phyloP scores from a whole-genome alignment of 495 filamentous ascomycete genomes.

The Elasticomyces elasticus region DNA sequence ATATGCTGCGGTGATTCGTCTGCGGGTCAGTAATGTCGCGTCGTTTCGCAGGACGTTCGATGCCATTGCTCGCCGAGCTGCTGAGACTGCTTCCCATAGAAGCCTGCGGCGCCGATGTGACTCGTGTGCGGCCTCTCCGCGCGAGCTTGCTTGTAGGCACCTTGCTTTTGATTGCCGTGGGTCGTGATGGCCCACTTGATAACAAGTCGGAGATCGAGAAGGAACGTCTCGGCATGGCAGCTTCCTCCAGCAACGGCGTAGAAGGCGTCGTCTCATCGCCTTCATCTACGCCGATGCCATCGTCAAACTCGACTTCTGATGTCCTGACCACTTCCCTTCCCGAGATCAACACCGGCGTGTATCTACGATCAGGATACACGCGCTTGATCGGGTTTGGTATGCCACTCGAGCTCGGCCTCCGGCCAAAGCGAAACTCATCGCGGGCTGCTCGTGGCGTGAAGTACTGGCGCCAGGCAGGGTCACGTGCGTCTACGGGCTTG shows the following conservation, averaged over 20 bases:
- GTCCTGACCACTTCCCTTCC: slow-evolving; percentile 19
- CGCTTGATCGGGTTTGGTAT: slow-evolving; percentile 27
- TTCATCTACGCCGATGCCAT: slow-evolving; percentile 16
- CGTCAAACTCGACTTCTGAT: slow-evolving; percentile 26
- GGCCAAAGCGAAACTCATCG: slow-evolving; percentile 20
- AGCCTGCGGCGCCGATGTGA: slow-evolving; percentile 25
- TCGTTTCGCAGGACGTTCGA: slow-evolving; percentile 23
- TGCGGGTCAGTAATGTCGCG: slow-evolving; percentile 30
- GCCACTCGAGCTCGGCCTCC: slow-evolving; percentile 20
- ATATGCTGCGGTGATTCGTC: slow-evolving; percentile 22
- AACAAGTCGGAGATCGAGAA: slow-evolving; percentile 34
- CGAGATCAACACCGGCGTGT: slow-evolving; percentile 16
- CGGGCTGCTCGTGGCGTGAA: slow-evolving; percentile 27
- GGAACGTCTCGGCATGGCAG: slow-evolving; percentile 24
- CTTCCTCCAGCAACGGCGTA: slow-evolving; percentile 10
- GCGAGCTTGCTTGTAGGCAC: slow-evolving; percentile 17
- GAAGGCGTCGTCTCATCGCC: slow-evolving; percentile 5
- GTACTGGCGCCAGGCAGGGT: slow-evolving; percentile 27
- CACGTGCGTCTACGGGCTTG: slow-evolving; percentile 9
- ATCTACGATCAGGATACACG: slow-evolving; percentile 29
- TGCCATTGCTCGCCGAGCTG: slow-evolving; percentile 19
- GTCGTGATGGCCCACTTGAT: slow-evolving; percentile 22
- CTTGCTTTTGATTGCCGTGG: slow-evolving; percentile 18
- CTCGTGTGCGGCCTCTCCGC: slow-evolving; percentile 15
- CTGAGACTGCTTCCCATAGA: slow-evolving; percentile 26